A percentile compares a stretch with the other conserved stretches of the same genome.
These are phyloP conservation scores for Alternaria gansuensis DNA, from an alignment of 2,329 filamentous ascomycete species.

Conservation along the genomic window DNA sequence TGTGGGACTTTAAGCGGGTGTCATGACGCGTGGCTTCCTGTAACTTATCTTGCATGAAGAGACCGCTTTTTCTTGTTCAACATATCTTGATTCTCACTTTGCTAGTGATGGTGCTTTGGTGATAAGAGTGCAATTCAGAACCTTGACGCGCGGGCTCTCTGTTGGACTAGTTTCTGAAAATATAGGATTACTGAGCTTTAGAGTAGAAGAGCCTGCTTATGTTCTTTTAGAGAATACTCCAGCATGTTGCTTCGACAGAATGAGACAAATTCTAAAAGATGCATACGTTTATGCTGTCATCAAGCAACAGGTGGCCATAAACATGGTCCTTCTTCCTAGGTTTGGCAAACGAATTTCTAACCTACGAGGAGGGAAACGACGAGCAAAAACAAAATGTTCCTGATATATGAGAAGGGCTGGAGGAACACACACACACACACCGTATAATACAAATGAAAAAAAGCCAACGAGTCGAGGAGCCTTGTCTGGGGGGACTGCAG, in stretches of 20 bases:
- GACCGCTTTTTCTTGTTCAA: slow-evolving; percentile 43
- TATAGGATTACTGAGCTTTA: not conserved
- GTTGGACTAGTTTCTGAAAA: not conserved
- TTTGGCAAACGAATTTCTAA: not conserved
- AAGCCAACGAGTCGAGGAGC: not conserved
- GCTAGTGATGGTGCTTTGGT: not conserved
- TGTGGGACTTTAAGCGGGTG: slow-evolving; percentile 47
- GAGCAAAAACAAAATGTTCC: not conserved
- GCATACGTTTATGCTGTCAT: too few relatives aligned
- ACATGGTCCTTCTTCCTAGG: too few relatives aligned
- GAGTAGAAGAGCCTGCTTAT: too few relatives aligned
- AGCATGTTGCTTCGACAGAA: too few relatives aligned
- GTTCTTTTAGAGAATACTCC: too few relatives aligned
- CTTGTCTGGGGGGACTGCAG: not conserved
- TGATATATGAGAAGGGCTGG: not conserved
- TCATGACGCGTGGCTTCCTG: slow-evolving; percentile 49
- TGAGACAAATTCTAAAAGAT: too few relatives aligned
- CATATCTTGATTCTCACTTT: not conserved
- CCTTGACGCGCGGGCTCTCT: not conserved
- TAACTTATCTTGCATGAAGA: slow-evolving; percentile 55
- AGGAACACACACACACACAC: not conserved
- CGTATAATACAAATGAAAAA: not conserved
- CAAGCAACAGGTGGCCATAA: too few relatives aligned
- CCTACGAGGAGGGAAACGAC: not conserved
- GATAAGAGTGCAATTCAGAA: not conserved